Evolutionary conservation across 345 rosid species (phyloP).

Genomic region (Camelina laxa): DNA sequence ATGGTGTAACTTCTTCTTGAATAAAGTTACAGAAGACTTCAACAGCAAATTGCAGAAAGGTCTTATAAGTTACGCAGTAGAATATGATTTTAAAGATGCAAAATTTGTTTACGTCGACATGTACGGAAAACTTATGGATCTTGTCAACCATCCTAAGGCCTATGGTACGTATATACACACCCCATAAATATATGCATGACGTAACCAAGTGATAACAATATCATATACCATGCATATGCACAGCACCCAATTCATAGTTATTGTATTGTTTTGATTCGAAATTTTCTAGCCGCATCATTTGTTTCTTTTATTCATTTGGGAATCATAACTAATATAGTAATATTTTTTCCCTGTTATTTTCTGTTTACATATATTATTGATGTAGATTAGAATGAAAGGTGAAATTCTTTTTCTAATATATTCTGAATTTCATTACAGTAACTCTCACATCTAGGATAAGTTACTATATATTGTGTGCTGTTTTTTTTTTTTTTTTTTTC

Average conservation of each 20-base stretch:
- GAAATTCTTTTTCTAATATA: too few species aligned
- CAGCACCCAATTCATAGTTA: neutral
- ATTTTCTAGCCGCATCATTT: neutral
- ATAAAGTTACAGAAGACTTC: conserved; percentile 25
- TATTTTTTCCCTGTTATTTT: too few species aligned
- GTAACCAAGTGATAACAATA: neutral
- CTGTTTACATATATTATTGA: neutral
- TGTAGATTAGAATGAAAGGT: too few species aligned
- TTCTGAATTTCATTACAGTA: neutral
- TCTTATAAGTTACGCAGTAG: conserved; percentile 31
- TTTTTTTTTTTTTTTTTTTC: neutral
- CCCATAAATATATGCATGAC: neutral
- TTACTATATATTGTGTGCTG: neutral
- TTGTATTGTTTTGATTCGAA: neutral
- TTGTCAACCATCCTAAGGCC: conserved; percentile 38
- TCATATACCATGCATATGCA: too few species aligned
- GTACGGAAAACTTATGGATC: conserved; percentile 38
- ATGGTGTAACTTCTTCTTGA: conserved; percentile 36
- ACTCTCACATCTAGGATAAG: neutral
- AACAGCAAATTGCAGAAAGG: conserved; percentile 38
- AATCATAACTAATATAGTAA: neutral
- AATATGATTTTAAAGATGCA: conserved; percentile 38
- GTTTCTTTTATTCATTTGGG: too few species aligned
- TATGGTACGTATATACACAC: conserved; percentile 35
- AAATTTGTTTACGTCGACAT: conserved; percentile 43